Evolutionary conservation across 2,329 filamentous ascomycete genomes (phyloP).

Genomic region (Byssothecium circinans): DNA sequence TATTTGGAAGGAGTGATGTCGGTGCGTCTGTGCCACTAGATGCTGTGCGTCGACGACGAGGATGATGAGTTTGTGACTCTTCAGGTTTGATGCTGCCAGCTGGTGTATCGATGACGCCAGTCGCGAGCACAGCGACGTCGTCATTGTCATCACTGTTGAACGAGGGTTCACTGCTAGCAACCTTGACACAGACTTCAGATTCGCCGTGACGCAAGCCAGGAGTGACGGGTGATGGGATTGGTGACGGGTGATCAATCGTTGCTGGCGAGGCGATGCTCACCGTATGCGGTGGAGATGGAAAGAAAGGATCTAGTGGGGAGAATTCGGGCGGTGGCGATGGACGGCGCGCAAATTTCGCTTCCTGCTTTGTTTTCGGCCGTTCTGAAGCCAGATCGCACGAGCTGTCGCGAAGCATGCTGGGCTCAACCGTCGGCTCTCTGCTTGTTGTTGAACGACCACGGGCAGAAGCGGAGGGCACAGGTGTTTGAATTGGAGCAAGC

Average conservation of each 20-base stretch:
- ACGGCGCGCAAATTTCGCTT: constrained; percentile 21
- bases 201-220: constrained; percentile 33
- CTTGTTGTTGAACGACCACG: constrained; percentile 27
- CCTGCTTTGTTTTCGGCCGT: constrained; percentile 11
- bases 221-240: constrained; percentile 41
- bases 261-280: constrained; percentile 33
- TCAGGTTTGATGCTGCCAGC: constrained; percentile 26
- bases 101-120: constrained; percentile 27
- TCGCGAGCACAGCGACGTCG: constrained; percentile 27
- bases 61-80: constrained; percentile 17
- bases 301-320: constrained; percentile 37
- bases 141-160: constrained; percentile 26
- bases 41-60: constrained; percentile 39
- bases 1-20: background rate
- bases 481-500: constrained; percentile 20
- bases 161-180: constrained; percentile 39
- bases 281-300: constrained; percentile 27
- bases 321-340: constrained; percentile 30
- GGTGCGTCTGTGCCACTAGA: constrained; percentile 34
- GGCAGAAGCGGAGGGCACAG: constrained; percentile 20
- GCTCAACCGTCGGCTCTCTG: constrained; percentile 17
- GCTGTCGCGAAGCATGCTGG: constrained; percentile 31
- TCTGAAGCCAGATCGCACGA: constrained; percentile 30
- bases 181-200: constrained; percentile 36
- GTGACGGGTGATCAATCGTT: constrained; percentile 34